Evolutionary conservation across 768 basidiomycete species (phyloP).

Genomic region (Boletales sp.): DNA sequence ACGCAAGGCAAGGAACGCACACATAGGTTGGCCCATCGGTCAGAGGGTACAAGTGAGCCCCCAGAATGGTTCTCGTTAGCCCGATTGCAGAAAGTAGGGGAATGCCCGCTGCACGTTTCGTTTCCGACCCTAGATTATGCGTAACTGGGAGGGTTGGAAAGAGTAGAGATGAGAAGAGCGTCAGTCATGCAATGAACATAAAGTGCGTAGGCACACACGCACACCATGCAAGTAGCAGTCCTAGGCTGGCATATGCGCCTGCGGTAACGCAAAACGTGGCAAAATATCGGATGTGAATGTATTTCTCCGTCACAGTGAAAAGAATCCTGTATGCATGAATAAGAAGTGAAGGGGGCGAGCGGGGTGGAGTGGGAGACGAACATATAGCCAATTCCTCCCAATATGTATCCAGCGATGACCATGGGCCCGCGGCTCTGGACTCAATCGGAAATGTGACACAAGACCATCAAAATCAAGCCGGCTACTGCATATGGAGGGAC

Average conservation of each 20-base stretch:
- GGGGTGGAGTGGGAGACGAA: constrained; percentile 11
- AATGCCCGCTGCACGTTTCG: constrained; percentile 41
- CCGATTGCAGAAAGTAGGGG: constrained; percentile 42
- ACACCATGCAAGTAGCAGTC: constrained; percentile 48
- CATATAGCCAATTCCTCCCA: constrained; percentile 43
- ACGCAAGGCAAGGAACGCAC: constrained; percentile 15
- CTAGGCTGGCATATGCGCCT: constrained; percentile 45
- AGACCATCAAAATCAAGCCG: constrained; percentile 32
- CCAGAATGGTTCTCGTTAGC: constrained; percentile 38
- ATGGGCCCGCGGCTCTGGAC: constrained; percentile 41
- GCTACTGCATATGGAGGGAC: constrained; percentile 53
- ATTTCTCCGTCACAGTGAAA: constrained; percentile 28
- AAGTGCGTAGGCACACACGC: constrained; percentile 11
- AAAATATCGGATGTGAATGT: constrained; percentile 39
- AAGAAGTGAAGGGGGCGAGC: not conserved
- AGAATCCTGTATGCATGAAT: constrained; percentile 24
- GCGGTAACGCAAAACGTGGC: constrained; percentile 44
- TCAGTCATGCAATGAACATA: not conserved
- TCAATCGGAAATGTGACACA: constrained; percentile 43
- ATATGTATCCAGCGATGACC: constrained; percentile 24
- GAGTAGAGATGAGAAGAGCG: not conserved
- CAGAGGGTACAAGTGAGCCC: constrained; percentile 40
- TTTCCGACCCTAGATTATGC: constrained; percentile 43
- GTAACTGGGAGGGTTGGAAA: constrained; percentile 25
- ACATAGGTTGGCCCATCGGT: constrained; percentile 39